Percentiles rank a stretch among this genome's conserved stretches.
Evolutionary conservation across 2,329 filamentous ascomycete genomes (phyloP).

Genomic region (Fusarium luffae): DNA sequence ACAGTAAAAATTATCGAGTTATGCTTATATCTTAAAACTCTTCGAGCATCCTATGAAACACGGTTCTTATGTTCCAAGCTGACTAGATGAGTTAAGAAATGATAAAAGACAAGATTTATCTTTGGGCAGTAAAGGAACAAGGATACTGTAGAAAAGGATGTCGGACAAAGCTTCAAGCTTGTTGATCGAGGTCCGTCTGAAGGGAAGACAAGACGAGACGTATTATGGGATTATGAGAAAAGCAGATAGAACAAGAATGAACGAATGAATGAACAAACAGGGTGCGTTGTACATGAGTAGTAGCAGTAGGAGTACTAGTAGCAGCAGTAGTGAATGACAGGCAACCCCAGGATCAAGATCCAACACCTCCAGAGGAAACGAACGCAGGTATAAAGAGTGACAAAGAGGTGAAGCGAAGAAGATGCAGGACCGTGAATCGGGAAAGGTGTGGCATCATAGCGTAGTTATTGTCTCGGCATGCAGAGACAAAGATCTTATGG

Average conservation of each 20-base stretch:
- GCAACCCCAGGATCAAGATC: constrained; percentile 19
- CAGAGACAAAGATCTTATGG: constrained; percentile 40
- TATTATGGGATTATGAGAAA: constrained; percentile 3
- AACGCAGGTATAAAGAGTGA: constrained; percentile 16
- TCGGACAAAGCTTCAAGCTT: constrained; percentile 7
- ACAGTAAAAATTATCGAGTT: neutral
- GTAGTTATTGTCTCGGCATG: constrained; percentile 27
- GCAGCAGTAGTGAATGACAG: constrained; percentile 10
- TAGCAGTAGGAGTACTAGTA: constrained; percentile 13
- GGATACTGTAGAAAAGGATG: neutral
- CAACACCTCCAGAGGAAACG: constrained; percentile 13
- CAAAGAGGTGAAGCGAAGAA: constrained; percentile 10
- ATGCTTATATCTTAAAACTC: constrained; percentile 4
- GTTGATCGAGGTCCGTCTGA: constrained; percentile 14
- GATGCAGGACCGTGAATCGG: constrained; percentile 13
- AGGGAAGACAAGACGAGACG: constrained; percentile 31
- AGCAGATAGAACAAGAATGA: constrained; percentile 23
- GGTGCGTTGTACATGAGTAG: constrained; percentile 23
- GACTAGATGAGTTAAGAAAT: neutral
- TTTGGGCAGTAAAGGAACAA: constrained; percentile 2
- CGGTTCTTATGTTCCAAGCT: neutral
- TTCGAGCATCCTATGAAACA: constrained; percentile 36
- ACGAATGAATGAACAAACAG: constrained; percentile 7
- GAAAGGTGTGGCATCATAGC: constrained; percentile 33
- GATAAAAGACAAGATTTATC: neutral